A percentile compares a stretch with the other conserved stretches of the same genome.
Evolutionary conservation across 352 stramenopile genomes (phyloP).

Genomic region (Nothophytophthora sp.): DNA sequence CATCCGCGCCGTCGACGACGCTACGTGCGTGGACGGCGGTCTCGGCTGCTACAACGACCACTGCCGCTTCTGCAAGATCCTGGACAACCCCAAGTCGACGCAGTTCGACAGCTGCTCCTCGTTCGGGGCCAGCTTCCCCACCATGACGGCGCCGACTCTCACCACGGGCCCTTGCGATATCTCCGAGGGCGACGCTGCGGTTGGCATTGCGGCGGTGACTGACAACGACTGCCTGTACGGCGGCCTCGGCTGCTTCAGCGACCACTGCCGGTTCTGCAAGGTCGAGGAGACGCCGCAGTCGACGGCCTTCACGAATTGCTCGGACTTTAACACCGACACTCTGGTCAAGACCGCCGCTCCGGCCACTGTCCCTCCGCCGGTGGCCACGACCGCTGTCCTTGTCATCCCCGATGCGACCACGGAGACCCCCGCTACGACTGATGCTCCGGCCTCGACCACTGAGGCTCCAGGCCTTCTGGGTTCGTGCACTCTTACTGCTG

Average conservation of each 20-base stretch:
- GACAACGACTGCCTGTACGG: conserved; percentile 32
- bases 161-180: conserved; percentile 22
- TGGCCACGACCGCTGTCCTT: neutral
- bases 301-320: conserved; percentile 16
- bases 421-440: conserved; percentile 4
- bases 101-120: conserved; percentile 31
- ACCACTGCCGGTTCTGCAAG: conserved; percentile 48
- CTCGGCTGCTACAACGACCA: conserved; percentile 35
- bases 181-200: conserved; percentile 20
- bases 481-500: conserved; percentile 13
- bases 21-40: conserved; percentile 24
- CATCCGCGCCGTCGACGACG: conserved; percentile 29
- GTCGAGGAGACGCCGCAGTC: conserved; percentile 29
- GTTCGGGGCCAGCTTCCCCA: conserved; percentile 25
- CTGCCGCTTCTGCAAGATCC: conserved; percentile 42
- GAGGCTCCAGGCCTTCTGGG: neutral
- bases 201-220: conserved; percentile 28
- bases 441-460: neutral
- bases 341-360: conserved; percentile 2
- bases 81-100: conserved; percentile 33
- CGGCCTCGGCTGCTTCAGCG: conserved; percentile 39
- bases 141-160: conserved; percentile 10
- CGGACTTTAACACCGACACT: conserved; percentile 8
- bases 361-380: no score
- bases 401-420: conserved; percentile 5